These are phyloP conservation scores for Millerozyma acaciae DNA, from an alignment of 805 yeast genomes.

Conservation along the genomic window DNA sequence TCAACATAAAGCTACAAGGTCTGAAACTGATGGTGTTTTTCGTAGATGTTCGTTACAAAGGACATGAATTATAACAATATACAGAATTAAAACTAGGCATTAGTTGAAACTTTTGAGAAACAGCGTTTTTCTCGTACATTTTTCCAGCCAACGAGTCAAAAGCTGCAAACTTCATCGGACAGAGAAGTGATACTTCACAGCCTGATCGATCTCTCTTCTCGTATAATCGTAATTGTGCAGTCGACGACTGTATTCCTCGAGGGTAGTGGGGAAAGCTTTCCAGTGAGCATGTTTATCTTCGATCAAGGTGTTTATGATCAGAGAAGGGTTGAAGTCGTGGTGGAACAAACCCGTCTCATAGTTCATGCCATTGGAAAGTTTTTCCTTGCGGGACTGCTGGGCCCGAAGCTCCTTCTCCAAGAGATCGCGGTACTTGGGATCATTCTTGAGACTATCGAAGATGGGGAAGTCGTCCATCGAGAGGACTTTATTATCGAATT, in stretches of 20 bases:
- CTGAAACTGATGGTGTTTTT: no score
- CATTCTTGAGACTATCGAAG: constrained; percentile 9
- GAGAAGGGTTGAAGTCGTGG: constrained; percentile 24
- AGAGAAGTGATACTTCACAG: constrained; percentile 5
- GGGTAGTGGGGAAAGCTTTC: constrained; percentile 5
- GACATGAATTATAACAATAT: no score
- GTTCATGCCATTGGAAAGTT: constrained; percentile 14
- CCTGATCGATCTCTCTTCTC: constrained; percentile 8
- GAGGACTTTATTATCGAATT: constrained; percentile 11
- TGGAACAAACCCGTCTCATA: constrained; percentile 21
- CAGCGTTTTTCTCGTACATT: no score
- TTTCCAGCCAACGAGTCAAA: no score
- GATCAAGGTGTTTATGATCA: constrained; percentile 8
- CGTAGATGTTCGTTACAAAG: no score
- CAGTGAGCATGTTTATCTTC: constrained; percentile 9
- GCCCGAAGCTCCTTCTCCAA: constrained; percentile 5
- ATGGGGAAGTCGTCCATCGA: constrained; percentile 17
- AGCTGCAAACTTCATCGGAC: no score
- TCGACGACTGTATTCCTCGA: constrained; percentile 11
- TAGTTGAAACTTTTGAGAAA: no score
- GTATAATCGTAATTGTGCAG: constrained; percentile 13
- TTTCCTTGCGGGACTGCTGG: constrained; percentile 6
- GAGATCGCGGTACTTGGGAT: constrained; percentile 1
- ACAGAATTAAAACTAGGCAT: no score
- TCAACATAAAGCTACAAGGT: no score